Evolutionary conservation across 768 basidiomycete species (phyloP).

Genomic region (Hericium coralloides): DNA sequence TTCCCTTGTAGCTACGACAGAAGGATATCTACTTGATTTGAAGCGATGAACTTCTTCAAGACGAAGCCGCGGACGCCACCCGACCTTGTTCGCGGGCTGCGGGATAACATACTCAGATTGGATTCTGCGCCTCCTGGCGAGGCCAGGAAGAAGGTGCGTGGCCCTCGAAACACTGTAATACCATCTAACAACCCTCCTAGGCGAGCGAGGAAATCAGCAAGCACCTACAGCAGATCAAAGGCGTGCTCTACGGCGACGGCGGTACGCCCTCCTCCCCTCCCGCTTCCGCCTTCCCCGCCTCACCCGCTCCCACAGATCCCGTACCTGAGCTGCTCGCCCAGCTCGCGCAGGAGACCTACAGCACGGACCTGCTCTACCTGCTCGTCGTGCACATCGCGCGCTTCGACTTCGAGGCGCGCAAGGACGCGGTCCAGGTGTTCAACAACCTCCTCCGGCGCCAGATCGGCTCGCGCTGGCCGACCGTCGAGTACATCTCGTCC

Average conservation of each 20-base stretch:
- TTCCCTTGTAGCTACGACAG: too few relatives aligned
- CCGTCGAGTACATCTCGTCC: constrained; percentile 83
- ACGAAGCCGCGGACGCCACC: constrained; percentile 81
- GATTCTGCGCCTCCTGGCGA: constrained; percentile 74
- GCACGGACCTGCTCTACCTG: constrained; percentile 74
- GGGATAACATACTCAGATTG: constrained; percentile 71
- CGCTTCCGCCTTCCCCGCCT: background rate
- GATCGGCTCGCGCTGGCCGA: constrained; percentile 92
- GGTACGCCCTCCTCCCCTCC: constrained; percentile 37
- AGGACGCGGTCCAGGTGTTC: constrained; percentile 80
- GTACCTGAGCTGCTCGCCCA: constrained; percentile 87
- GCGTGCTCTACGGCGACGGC: constrained; percentile 79
- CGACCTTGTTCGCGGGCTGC: constrained; percentile 75
- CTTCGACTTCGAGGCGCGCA: constrained; percentile 91
- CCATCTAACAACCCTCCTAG: constrained; percentile 28
- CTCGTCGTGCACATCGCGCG: constrained; percentile 76
- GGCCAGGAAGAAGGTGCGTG: constrained; percentile 65
- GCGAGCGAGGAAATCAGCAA: constrained; percentile 85
- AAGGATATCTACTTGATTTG: too few relatives aligned
- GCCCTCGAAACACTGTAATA: background rate
- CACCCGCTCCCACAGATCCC: constrained; percentile 43
- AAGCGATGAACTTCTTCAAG: constrained; percentile 90
- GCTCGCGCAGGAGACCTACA: constrained; percentile 93
- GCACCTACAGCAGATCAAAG: constrained; percentile 85
- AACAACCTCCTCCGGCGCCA: constrained; percentile 86